These are phyloP conservation scores for Tuber calosporum DNA, from an alignment of 495 filamentous ascomycete species.

Conservation along the genomic window DNA sequence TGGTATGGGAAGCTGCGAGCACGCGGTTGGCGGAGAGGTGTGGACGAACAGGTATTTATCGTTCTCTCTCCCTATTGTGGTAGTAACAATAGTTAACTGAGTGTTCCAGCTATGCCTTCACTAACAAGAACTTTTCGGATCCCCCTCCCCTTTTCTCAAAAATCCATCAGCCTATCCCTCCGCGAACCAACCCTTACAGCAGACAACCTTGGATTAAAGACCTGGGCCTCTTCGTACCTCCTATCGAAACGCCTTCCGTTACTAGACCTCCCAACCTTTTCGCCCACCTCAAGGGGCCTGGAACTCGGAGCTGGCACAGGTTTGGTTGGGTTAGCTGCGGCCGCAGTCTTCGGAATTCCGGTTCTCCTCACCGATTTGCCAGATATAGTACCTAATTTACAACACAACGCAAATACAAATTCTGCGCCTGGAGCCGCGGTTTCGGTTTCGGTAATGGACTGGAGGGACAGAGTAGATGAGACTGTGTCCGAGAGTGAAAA, in stretches of 20 bases:
- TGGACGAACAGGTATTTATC: slow-evolving; percentile 55
- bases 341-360: slow-evolving; percentile 35
- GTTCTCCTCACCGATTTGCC: slow-evolving; percentile 62
- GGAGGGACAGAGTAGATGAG: slow-evolving; percentile 47
- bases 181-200: slow-evolving; percentile 80
- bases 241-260: slow-evolving; percentile 64
- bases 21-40: slow-evolving; percentile 73
- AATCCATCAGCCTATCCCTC: slow-evolving; percentile 53
- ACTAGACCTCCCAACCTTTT: slow-evolving; percentile 8
- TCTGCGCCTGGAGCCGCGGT: slow-evolving; percentile 43
- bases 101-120: slow-evolving; percentile 60
- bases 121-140: slow-evolving; percentile 70
- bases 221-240: slow-evolving; percentile 81
- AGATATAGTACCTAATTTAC: slow-evolving; percentile 61
- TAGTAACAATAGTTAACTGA: not conserved
- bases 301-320: slow-evolving; percentile 63
- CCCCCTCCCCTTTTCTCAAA: slow-evolving; percentile 40
- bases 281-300: slow-evolving; percentile 42
- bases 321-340: slow-evolving; percentile 53
- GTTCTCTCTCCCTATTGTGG: not conserved
- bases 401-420: slow-evolving; percentile 55
- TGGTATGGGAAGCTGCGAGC: slow-evolving; percentile 71
- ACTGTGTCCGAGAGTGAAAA: slow-evolving; percentile 42
- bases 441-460: slow-evolving; percentile 58
- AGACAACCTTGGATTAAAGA: slow-evolving; percentile 86